Evolutionary conservation across 371 early-diverging fungal genomes (phyloP).

Genomic region (Coemansia sp.): DNA sequence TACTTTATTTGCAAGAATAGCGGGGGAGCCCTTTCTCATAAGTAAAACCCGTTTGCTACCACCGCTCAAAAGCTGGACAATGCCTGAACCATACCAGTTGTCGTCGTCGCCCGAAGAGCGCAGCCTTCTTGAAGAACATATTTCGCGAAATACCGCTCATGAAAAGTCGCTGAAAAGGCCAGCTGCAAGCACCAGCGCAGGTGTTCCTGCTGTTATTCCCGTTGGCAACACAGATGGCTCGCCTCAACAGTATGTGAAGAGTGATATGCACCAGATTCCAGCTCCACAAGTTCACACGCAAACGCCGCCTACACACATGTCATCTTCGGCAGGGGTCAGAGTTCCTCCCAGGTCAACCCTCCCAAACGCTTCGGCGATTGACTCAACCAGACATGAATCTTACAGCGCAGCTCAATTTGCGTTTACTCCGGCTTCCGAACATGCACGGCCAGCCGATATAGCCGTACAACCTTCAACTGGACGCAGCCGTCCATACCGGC

Average conservation of each 20-base stretch:
- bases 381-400: neutral
- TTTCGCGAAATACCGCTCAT: neutral
- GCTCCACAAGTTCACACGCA: neutral
- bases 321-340: neutral
- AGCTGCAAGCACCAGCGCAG: neutral
- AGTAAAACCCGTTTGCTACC: conserved; percentile 4
- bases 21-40: neutral
- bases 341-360: neutral
- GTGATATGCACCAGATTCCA: neutral
- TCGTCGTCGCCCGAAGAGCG: conserved; percentile 11
- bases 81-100: conserved; percentile 12
- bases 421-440: neutral
- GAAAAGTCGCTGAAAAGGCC: neutral
- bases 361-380: neutral
- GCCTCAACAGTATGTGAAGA: neutral
- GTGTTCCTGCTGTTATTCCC: neutral
- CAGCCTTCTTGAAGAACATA: conserved; percentile 10
- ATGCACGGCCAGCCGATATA: neutral
- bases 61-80: neutral
- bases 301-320: neutral
- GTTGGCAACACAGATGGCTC: neutral
- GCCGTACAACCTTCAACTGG: neutral
- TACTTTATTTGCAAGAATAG: too few species aligned
- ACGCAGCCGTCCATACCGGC: neutral
- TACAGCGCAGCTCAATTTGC: neutral